Conservation (phyloP, 768 basidiomycete genomes). For the Lyophyllum atratum region DNA sequence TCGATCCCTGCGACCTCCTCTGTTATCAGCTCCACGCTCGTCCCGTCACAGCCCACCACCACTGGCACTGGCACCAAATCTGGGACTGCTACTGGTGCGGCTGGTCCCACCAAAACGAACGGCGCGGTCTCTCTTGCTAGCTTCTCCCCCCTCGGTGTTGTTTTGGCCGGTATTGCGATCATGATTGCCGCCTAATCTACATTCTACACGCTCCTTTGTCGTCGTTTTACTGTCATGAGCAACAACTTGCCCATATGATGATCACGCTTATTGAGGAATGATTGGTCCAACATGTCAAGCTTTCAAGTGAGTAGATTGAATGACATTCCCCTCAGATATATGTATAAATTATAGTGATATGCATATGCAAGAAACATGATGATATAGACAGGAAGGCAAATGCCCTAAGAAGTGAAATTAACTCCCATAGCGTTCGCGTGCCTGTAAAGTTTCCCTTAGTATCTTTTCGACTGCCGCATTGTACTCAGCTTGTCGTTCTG, state of each 20-base stretch:
- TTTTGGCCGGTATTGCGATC: conserved; percentile 5
- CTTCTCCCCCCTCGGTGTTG: conserved; percentile 3
- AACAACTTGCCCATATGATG: neutral
- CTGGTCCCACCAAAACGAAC: conserved; percentile 11
- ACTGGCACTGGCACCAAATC: conserved; percentile 11
- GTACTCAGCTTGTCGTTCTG: conserved; percentile 8
- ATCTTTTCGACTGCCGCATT: conserved; percentile 6
- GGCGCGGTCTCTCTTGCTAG: conserved; percentile 2
- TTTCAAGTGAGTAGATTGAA: neutral
- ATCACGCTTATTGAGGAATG: neutral
- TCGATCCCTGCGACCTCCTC: conserved; percentile 61
- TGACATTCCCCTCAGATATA: neutral
- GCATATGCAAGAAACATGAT: conserved; percentile 11
- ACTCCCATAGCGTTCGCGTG: conserved; percentile 41
- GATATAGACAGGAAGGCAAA: conserved; percentile 2
- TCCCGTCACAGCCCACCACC: conserved; percentile 10
- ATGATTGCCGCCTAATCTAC: conserved; percentile 3
- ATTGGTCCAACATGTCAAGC: neutral
- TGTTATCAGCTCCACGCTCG: conserved; percentile 64
- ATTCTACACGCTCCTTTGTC: neutral
- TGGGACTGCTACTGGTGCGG: conserved; percentile 15
- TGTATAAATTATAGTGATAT: neutral
- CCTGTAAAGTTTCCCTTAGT: conserved; percentile 27
- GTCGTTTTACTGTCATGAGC: neutral
- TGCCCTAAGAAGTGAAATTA: conserved; percentile 8